phyloP scores from a whole-genome alignment of 257 asterid species.

The Eustoma russellianum region DNA sequence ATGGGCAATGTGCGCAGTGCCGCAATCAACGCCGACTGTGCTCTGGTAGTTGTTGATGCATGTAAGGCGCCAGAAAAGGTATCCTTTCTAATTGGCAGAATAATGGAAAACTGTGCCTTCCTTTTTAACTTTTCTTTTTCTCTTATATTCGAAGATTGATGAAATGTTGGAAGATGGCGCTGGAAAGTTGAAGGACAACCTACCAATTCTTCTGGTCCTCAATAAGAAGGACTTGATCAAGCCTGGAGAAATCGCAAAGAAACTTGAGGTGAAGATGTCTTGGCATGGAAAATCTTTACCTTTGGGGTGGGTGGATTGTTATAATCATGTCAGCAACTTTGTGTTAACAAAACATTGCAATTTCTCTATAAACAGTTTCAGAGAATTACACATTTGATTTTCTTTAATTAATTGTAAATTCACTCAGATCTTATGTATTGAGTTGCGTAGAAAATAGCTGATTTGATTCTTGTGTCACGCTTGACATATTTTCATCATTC shows the following conservation, averaged over 20 bases:
- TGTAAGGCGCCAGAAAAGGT: conserved; percentile 77
- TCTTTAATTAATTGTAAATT: too few relatives aligned
- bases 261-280: conserved; percentile 51
- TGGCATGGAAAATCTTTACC: not conserved
- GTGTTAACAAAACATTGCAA: too few relatives aligned
- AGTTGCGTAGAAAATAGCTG: too few relatives aligned
- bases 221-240: conserved; percentile 92
- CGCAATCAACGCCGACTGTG: conserved; percentile 83
- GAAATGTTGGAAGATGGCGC: conserved; percentile 72
- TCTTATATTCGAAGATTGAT: conserved; percentile 48
- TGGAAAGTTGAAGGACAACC: conserved; percentile 46
- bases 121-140: conserved; percentile 3
- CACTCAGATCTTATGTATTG: too few relatives aligned
- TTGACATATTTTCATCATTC: not conserved
- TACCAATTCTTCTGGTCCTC: conserved; percentile 76
- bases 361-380: too few relatives aligned
- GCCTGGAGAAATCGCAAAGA: conserved; percentile 98
- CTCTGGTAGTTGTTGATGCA: conserved; percentile 84
- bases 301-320: too few relatives aligned
- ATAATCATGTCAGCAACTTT: too few relatives aligned
- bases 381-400: too few relatives aligned
- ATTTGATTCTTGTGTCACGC: not conserved
- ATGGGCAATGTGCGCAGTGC: conserved; percentile 95
- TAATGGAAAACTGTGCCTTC: not conserved
- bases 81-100: conserved; percentile 8